Percentiles rank a stretch among this genome's conserved stretches.
phyloP scores from a whole-genome alignment of 2,329 filamentous ascomycete genomes.

The Alternaria novae-zelandiae region DNA sequence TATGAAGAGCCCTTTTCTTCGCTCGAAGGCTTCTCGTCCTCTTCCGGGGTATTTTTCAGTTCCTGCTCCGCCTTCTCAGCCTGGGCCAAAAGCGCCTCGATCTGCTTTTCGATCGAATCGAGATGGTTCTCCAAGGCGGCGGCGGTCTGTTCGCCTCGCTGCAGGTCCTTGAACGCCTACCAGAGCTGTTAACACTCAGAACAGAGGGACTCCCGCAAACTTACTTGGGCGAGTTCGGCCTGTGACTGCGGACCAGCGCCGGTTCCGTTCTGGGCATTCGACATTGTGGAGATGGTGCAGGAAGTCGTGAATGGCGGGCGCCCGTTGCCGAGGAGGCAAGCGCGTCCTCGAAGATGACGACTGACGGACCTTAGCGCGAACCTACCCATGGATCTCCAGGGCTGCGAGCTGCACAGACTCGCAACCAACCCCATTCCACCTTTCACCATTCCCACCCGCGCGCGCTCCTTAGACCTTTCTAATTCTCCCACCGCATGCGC shows the following conservation, averaged over 20 bases:
- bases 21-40: conserved; percentile 19
- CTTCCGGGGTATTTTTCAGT: conserved; percentile 27
- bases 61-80: conserved; percentile 52
- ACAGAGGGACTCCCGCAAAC: neutral
- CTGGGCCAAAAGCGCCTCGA: conserved; percentile 59
- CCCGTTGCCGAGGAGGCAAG: conserved; percentile 9
- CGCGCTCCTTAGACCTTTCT: conserved; percentile 19
- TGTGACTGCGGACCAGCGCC: conserved; percentile 28
- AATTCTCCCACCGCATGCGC: conserved; percentile 28
- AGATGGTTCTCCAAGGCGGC: conserved; percentile 62
- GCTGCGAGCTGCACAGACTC: conserved; percentile 31
- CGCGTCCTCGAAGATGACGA: conserved; percentile 36
- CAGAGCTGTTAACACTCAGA: conserved; percentile 17
- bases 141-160: conserved; percentile 63
- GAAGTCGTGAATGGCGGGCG: conserved; percentile 16
- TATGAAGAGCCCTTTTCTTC: conserved; percentile 22
- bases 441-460: conserved; percentile 25
- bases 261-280: conserved; percentile 39
- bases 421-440: conserved; percentile 29
- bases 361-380: conserved; percentile 36
- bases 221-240: conserved; percentile 46
- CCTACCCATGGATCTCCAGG: conserved; percentile 22
- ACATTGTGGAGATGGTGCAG: conserved; percentile 32
- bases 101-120: conserved; percentile 60
- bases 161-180: conserved; percentile 59